Evolutionary conservation across 2,329 filamentous ascomycete genomes (phyloP), one percentile per base, ranked within the genome.

Genomic region (Neonectria ditissima): DNA sequence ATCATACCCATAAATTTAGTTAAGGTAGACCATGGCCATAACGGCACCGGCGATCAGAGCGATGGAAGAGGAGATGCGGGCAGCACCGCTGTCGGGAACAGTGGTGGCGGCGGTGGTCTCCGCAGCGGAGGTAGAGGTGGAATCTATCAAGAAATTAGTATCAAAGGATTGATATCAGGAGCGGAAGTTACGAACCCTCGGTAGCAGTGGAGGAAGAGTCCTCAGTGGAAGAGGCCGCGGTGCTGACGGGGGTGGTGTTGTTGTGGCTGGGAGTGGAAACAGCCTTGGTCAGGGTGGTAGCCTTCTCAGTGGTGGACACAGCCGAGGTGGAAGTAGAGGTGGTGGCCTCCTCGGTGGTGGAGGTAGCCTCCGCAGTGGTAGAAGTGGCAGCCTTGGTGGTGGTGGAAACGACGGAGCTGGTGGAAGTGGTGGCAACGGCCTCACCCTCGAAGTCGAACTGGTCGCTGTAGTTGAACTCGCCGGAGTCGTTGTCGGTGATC

Each of bases 1-100:
- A 64, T 69, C 54, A 65, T 72, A 58, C 54, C 64, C 57, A 54
- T 61, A 65, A 64, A 62, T 54, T 73, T 76, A 78, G 68, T 73
- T 72, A 43, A 80, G 65, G 70, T 73, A 76, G 59, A 72, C 76
- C 61, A 79, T 67, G 66, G 74, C 78, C 54, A 75, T 74, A 59
- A 75, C 69, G 58, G 72, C 78, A 66, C 74, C 78, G 18, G 73
- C 75, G 62, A 78, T 68, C 24, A 79, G 73, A 48, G 73, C 75
- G 59, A 78, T 58, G 32, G 75, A 74, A 37, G 77, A 75, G 39
- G 73, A 72, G 55, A 77, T 66, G 61, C 70, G 75, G 59, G 63
- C 67, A 54, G 76, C 77, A 65, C 70, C 73, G 68, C 65, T 74
- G 68, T 69, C 68, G 24, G 76, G 73, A 44, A 75, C 65, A 39